Base-by-base conservation (phyloP, 108 stramenopile species). In the Cylindrotheca fusiformis region DNA sequence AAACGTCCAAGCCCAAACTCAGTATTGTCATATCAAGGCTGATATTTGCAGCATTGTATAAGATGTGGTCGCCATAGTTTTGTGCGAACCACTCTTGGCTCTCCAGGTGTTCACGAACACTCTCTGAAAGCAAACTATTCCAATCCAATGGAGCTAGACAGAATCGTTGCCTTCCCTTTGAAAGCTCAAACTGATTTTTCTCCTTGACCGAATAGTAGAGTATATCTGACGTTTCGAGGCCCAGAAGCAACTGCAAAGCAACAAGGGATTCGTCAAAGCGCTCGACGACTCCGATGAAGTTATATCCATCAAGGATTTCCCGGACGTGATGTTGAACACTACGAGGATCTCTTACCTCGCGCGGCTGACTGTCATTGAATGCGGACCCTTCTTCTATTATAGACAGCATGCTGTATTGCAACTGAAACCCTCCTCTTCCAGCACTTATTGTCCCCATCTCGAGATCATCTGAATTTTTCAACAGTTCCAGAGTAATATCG, bases 211-310 rank as follows among this genome's bases (percentile, higher is more conserved):
- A 25, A 48, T 56, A 56, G 27, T 56, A 49, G 2, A 77, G 26
- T 0, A 77, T 58, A 27, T 77, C 71, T 27, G 46, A 18, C 22
- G 72, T 27, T 20, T 60, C 65, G 47, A 77, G 52, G 0, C 71
- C 71, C 57, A 78, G 29, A 12, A 77, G 25, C n/a, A 81, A 45
- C 32, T 68, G 49, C 55, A 81, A 36, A 26, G 55, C 79, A 2
- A 77, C 79, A 27, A 84, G 46, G 0, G 77, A 78, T 66, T 84
- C 83, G 24, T 84, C 77, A 57, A 84, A 72, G 4, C 83, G 64
- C 36, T 80, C 77, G 32, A 65, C 70, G 0, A 76, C 31, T 3
- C 63, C 70, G 22, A 84, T 64, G 44, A 81, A 78, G 44, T 81
- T 74, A 4, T 58, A 32, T 19, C 70, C 18, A 0, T 68, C n/a